Evolutionary conservation across 106 monocot species (phyloP), one percentile per base, ranked within the genome.

Genomic region (Apostasia shenzhenica): DNA sequence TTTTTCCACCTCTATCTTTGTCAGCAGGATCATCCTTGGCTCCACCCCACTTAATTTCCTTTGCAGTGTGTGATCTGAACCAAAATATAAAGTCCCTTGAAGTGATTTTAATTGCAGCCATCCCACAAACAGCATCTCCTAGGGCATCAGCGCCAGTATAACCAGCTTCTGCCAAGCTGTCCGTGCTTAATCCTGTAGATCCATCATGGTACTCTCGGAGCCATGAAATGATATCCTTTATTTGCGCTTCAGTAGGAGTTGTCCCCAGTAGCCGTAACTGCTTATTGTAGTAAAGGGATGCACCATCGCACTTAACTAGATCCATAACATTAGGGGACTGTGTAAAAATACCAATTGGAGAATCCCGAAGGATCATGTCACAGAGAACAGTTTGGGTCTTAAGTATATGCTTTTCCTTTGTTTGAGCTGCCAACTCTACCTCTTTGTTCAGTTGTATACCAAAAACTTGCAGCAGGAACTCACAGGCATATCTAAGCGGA

Each of bases 401-500:
- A 1, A 95, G 76, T n/a, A 92, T 86, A 69, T 95, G 81, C 69
- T 85, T 91, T 78, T 95, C 95, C 80, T 73, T 88, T 39, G 78
- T 80, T 67, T 95, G 91, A 40, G 84, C 78, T 11, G 88, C 91
- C 54, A 95, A 66, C 64, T 92, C 88, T 5, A 95, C 86, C 70
- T 95, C 95, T 76, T 89, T 92, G 72, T 84, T 92, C 69, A 95
- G 68, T 57, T 92, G 95, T 38, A 92, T 78, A 0, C 80, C 78
- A 51, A 92, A 95, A 3, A 95, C 95, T 77, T 95, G 95, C 66
- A 92, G 66, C 65, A 95, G 64, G 58, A 95, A 89, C 61, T 95
- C 91, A 75, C 95, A 95, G 6, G 95, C 91, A 72, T 95, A 95
- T 61, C 95, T 81, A 41, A 95, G 86, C 2, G 95, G 95, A 59